These are phyloP conservation scores for Geotrichum klebahnii DNA, from an alignment of 1,139 yeast species.

Conservation along the genomic window DNA sequence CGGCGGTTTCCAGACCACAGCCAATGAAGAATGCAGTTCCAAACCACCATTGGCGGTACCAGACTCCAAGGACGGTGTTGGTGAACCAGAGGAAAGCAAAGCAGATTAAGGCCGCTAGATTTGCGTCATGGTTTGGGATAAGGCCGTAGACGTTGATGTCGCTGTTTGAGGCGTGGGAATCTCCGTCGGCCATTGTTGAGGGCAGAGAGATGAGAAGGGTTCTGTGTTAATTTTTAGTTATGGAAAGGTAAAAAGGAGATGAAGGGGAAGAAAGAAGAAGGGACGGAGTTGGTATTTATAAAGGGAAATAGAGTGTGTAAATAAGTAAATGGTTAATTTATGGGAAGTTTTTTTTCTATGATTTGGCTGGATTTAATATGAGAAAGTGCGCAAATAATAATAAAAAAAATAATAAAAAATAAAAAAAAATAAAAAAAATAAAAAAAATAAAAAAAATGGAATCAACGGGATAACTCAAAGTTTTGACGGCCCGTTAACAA, in stretches of 20 bases:
- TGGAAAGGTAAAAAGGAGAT: too few species aligned
- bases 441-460: neutral
- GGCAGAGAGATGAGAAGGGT: too few species aligned
- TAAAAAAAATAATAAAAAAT: neutral
- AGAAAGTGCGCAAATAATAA: neutral
- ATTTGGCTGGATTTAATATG: too few species aligned
- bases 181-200: too few species aligned
- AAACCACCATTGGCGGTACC: conserved; percentile 70
- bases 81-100: conserved; percentile 45
- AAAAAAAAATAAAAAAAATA: neutral
- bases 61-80: conserved; percentile 45
- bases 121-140: conserved; percentile 46
- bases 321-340: too few species aligned
- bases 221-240: too few species aligned
- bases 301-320: too few species aligned
- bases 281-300: too few species aligned
- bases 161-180: conserved; percentile 8
- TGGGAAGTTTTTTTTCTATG: neutral
- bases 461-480: neutral
- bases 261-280: too few species aligned
- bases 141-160: conserved; percentile 41
- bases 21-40: conserved; percentile 60
- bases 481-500: too few species aligned
- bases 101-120: conserved; percentile 48
- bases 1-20: conserved; percentile 59